Evolutionary conservation across 805 yeast species (phyloP), one percentile per base, ranked within the genome.

Genomic region (Candida rishiriensis): DNA sequence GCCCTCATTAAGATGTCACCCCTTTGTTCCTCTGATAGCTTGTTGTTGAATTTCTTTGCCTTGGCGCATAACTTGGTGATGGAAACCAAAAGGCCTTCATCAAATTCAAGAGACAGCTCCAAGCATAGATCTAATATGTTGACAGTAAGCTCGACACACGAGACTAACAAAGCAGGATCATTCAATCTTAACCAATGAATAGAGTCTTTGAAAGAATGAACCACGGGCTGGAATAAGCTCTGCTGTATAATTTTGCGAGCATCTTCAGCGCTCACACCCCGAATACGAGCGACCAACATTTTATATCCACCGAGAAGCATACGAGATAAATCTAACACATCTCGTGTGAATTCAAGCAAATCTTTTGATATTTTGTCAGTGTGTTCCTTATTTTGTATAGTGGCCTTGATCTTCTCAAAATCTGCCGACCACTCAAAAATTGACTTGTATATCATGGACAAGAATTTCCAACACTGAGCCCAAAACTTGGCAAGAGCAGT

Each of bases 141-240:
- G 40, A 81, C 74, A 4, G 86, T 84, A 38, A 88, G 68, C 18
- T 74, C 72, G 6, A 87, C 90, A 69, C 96, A 88, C 1, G 88
- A 76, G 21, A 73, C 74, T 37, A 87, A 66, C 38, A 91, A 68
- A 2, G 88, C 85, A 7, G 77, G 70, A 62, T 90, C 97, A 47
- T 91, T 88, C 38, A 91, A 69, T 47, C 93, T 73, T 28, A 91
- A 70, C 95, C 97, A 86, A 34, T 80, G 82, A 30, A 87, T 72
- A 71, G 87, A 81, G 42, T 80, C 71, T 12, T 73, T 73, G 47
- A 90, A 78, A 0, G 93, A 78, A n/a, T 69, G 65, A 58, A 85
- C 70, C 30, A 85, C 73, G 21, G 72, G 72, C 10, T 66, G 60
- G 44, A 84, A 73, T n/a, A 85, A 57, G 15, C 50, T 43, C 13